Evolutionary conservation across 2,329 filamentous ascomycete species (phyloP), one percentile per base, ranked within the genome.

Genomic region (Colletotrichum sojae): DNA sequence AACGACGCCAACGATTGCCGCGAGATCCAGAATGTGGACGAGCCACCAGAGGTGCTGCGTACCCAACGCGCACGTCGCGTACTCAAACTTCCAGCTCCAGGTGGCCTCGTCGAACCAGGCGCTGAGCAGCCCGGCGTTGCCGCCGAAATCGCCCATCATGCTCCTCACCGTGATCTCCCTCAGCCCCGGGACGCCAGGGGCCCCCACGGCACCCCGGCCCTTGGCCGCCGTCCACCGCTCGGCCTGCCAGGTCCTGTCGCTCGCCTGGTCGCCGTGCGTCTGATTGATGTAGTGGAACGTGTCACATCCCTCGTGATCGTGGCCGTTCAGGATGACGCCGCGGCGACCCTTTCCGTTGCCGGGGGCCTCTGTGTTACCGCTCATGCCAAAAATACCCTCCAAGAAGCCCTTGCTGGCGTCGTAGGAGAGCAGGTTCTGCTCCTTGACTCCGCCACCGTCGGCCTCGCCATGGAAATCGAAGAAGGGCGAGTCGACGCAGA

Each of bases 81-180:
- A 96, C 74, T 95, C 93, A 73, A 93, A 93, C 72, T 86, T 86
- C 96, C 96, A 99, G 78, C 92, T 89, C 84, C 89, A 91, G 1
- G 81, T 79, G 2, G 86, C 83, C 64, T 88, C 80, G 78, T 98
- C 94, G 76, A 95, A 98, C 95, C 95, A 99, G 1, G 93, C 87
- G 71, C 92, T 96, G 48, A 99, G 81, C 49, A 99, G 84, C 0
- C 94, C 96, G 0, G 94, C 94, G 77, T 98, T 96, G 20, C 96
- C 96, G n/a, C 90, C 91, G 80, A 92, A 99, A 65, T 93, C 93
- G 64, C 96, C 96, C 96, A 99, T 99, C 94, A 99, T 98, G 79
- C 94, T 97, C 68, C 95, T 90, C 2, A 99, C 92, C 0, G 96
- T 99, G 72, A 98, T 90, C 81, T 99, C 96, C 31, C 95, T 86